Conservation (phyloP, 345 rosid genomes). For the Orychophragmus violaceus region DNA sequence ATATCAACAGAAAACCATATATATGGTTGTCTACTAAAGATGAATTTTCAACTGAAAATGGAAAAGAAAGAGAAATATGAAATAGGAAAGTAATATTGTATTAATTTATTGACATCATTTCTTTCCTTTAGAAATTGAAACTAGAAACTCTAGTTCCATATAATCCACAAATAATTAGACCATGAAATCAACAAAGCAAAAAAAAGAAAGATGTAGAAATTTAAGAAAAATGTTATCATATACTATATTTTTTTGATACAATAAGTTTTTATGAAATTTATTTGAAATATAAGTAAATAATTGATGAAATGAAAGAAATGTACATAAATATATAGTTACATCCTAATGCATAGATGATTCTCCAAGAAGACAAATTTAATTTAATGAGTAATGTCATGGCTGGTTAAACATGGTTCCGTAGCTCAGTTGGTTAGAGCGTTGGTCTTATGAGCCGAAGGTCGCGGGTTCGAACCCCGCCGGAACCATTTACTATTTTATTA, state of each 20-base stretch:
- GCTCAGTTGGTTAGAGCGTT: constrained; percentile 99
- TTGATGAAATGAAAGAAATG: not conserved
- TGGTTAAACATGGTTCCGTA: constrained; percentile 45
- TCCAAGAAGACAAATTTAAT: not conserved
- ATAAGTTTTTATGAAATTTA: not conserved
- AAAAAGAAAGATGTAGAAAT: not conserved
- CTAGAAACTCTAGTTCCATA: not conserved
- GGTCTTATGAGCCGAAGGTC: constrained; percentile 99
- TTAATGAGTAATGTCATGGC: not conserved
- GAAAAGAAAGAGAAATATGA: not conserved
- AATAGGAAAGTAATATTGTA: not conserved
- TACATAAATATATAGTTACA: not conserved
- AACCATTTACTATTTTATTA: constrained; percentile 32
- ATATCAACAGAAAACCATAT: not conserved
- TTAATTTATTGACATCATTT: not conserved
- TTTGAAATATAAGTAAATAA: not conserved
- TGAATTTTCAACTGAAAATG: not conserved
- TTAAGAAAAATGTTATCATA: not conserved
- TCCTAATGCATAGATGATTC: not conserved
- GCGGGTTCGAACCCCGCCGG: constrained; percentile 93
- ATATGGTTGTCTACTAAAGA: not conserved
- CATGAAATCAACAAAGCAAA: not conserved
- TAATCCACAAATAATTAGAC: no score
- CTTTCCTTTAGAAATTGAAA: not conserved
- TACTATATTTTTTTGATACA: not conserved